phyloP scores from a whole-genome alignment of 2,329 filamentous ascomycete species.

The Dryadomyces quercivorus region DNA sequence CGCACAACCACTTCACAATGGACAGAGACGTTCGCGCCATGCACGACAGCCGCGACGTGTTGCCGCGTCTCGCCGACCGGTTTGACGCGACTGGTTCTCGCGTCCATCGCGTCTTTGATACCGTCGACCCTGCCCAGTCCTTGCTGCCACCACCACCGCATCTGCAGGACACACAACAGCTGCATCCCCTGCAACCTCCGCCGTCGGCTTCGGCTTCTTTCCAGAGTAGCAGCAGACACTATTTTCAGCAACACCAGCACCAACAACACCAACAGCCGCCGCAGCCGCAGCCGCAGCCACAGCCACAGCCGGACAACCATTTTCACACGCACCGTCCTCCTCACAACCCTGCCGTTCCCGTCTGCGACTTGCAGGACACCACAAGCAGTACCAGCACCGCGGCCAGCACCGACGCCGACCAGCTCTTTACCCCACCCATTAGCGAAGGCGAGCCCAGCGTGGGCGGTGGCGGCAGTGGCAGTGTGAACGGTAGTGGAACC shows the following conservation, averaged over 20 bases:
- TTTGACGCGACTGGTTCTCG: conserved; percentile 12
- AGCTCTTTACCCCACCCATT: conserved; percentile 29
- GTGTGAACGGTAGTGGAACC: conserved; percentile 14
- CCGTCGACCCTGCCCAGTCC: conserved; percentile 5
- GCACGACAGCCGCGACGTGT: conserved; percentile 8
- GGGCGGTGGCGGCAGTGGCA: conserved; percentile 20
- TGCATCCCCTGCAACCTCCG: background rate
- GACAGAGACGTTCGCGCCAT: conserved; percentile 7
- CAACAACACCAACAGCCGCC: background rate
- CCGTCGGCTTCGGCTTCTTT: conserved; percentile 3
- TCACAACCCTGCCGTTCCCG: conserved; percentile 3
- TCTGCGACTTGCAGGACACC: conserved; percentile 23
- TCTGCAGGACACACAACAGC: background rate
- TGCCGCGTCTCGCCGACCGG: conserved; percentile 11
- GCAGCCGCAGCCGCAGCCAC: background rate
- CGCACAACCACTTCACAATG: conserved; percentile 8
- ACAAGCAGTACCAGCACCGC: conserved; percentile 20
- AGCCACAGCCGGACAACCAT: no score
- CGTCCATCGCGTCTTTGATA: conserved; percentile 8
- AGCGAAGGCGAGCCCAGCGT: conserved; percentile 29
- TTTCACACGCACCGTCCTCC: background rate
- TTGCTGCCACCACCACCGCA: conserved; percentile 1
- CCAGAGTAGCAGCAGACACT: conserved; percentile 9
- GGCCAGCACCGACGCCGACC: conserved; percentile 24
- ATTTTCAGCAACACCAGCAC: conserved; percentile 4